Evolutionary conservation across 164 flowering plant genomes (phyloP).

Genomic region (Liriodendron chinense): DNA sequence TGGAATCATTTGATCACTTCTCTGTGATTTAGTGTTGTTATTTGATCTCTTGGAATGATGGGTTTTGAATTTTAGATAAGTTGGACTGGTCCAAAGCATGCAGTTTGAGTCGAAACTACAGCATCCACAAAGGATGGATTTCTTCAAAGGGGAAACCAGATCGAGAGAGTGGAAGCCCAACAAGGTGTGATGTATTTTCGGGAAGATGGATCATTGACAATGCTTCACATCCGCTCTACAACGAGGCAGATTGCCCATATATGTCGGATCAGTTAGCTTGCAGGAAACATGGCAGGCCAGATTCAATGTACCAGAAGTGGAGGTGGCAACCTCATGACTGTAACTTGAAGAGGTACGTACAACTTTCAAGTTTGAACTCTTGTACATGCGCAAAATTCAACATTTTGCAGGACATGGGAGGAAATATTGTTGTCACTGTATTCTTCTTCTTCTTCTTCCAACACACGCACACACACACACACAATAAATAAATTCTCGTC

Average conservation of each 20-base stretch:
- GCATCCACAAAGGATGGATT: slow-evolving; percentile 34
- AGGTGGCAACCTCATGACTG: slow-evolving; percentile 95
- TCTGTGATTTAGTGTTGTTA: neutral
- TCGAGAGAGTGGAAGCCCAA: slow-evolving; percentile 18
- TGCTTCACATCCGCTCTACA: slow-evolving; percentile 62
- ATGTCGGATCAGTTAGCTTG: slow-evolving; percentile 98
- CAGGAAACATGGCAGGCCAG: slow-evolving; percentile 77
- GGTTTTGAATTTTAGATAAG: slow-evolving; percentile 26
- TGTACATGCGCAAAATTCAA: no score
- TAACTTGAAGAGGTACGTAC: slow-evolving; percentile 67
- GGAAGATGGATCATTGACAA: slow-evolving; percentile 91
- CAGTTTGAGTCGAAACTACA: slow-evolving; percentile 43
- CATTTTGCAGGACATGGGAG: no score
- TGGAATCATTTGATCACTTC: neutral
- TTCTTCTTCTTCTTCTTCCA: no score
- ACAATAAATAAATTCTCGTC: no score
- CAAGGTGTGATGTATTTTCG: slow-evolving; percentile 67
- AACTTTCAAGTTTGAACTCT: neutral
- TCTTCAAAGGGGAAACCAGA: slow-evolving; percentile 6
- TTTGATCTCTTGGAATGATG: slow-evolving; percentile 1
- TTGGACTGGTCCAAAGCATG: slow-evolving; percentile 72
- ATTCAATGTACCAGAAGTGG: slow-evolving; percentile 79
- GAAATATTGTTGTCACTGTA: no score
- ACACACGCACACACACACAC: no score
- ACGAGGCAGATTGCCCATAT: slow-evolving; percentile 80